Conservation (phyloP, 192 early-diverging fungal genomes). For the Phlyctochytrium bullatum region DNA sequence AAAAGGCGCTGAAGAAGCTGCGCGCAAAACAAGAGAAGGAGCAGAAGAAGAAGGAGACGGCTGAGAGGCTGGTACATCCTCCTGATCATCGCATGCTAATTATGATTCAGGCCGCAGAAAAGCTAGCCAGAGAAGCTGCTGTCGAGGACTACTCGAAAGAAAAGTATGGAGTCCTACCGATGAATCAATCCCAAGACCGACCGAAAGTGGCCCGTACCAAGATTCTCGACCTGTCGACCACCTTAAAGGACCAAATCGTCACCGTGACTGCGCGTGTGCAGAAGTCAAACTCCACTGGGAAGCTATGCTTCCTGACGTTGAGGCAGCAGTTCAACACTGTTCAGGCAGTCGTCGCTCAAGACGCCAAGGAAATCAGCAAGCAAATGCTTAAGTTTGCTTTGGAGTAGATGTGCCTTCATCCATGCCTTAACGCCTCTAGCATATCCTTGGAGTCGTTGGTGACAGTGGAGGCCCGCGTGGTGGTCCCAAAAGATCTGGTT, state of each 20-base stretch:
- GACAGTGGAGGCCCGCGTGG: slow-evolving; percentile 76
- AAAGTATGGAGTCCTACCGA: slow-evolving; percentile 80
- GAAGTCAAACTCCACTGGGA: slow-evolving; percentile 80
- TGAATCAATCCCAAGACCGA: slow-evolving; percentile 83
- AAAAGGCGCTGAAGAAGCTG: slow-evolving; percentile 91
- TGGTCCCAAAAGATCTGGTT: slow-evolving; percentile 75
- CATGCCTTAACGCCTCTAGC: slow-evolving; percentile 37
- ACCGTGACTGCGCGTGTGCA: slow-evolving; percentile 89
- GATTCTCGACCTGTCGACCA: slow-evolving; percentile 61
- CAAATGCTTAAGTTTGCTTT: slow-evolving; percentile 91
- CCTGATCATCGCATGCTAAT: neutral
- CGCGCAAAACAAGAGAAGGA: slow-evolving; percentile 90
- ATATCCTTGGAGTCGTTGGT: slow-evolving; percentile 89
- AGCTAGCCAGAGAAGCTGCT: slow-evolving; percentile 60
- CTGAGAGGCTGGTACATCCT: slow-evolving; percentile 31
- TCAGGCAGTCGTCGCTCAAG: slow-evolving; percentile 77
- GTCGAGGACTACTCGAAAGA: slow-evolving; percentile 73
- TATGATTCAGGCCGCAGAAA: slow-evolving; percentile 59
- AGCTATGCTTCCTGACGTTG: slow-evolving; percentile 89
- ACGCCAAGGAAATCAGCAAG: slow-evolving; percentile 80
- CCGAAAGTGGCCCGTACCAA: slow-evolving; percentile 65
- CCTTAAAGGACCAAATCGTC: slow-evolving; percentile 70
- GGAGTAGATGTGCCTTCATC: slow-evolving; percentile 44
- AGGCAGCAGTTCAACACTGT: slow-evolving; percentile 86
- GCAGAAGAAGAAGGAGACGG: slow-evolving; percentile 58